Conservation (phyloP, 129 eudicot species). For the Glebionis coronaria region DNA sequence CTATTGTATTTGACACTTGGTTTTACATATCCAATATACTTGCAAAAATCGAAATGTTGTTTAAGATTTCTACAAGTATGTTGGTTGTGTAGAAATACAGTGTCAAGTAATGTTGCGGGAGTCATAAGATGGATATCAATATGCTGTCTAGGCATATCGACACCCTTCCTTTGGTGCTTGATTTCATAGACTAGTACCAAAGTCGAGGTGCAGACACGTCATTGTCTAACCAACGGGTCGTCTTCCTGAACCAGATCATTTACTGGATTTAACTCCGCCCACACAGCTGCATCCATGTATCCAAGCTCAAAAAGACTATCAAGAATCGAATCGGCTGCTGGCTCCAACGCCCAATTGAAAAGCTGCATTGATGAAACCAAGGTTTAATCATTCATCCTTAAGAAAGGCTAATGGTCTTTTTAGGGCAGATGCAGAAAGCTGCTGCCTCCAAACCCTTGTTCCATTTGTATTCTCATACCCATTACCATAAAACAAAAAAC, state of each 20-base stretch:
- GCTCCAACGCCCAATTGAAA: constrained; percentile 89
- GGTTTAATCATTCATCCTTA: not conserved
- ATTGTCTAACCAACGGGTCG: constrained; percentile 22
- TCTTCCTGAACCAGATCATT: constrained; percentile 52
- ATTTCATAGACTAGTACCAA: not conserved
- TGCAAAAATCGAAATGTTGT: constrained; percentile 9
- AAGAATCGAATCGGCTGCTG: constrained; percentile 75
- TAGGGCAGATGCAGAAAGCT: too few species aligned
- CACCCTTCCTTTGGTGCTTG: constrained; percentile 13
- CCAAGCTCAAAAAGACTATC: constrained; percentile 77
- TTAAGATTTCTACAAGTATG: constrained; percentile 20
- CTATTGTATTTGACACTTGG: constrained; percentile 7
- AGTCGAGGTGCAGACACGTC: not conserved
- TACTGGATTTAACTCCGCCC: constrained; percentile 74
- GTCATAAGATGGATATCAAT: not conserved
- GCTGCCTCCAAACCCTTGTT: too few species aligned
- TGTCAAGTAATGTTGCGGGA: constrained; percentile 14
- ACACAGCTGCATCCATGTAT: constrained; percentile 66
- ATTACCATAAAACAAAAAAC: too few species aligned
- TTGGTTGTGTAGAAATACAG: constrained; percentile 8
- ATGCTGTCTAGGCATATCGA: not conserved
- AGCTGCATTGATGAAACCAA: constrained; percentile 47
- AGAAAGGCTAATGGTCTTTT: too few species aligned
- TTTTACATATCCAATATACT: constrained; percentile 26
- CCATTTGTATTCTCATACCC: too few species aligned